Percentiles rank a stretch among this genome's conserved stretches.
Conservation (phyloP, 2,329 filamentous ascomycete genomes). For the Trichoderma simmonsii region DNA sequence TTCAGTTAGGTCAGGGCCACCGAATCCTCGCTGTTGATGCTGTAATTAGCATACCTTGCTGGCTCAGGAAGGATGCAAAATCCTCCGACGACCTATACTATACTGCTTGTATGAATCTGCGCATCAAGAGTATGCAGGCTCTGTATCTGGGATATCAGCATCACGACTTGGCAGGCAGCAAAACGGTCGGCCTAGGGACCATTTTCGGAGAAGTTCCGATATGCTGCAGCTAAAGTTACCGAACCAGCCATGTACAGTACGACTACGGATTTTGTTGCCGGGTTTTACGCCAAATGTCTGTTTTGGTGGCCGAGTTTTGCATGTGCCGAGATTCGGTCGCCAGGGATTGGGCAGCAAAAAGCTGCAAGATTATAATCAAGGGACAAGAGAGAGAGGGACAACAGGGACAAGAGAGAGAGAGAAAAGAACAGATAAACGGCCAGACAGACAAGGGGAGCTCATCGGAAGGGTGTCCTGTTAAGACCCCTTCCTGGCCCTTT, state of each 20-base stretch:
- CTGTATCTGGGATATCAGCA: background rate
- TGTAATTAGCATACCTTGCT: background rate
- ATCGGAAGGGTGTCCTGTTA: background rate
- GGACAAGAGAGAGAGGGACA: background rate
- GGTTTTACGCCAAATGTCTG: background rate
- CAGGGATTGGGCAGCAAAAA: background rate
- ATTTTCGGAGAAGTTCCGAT: slow-evolving; percentile 15
- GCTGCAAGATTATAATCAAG: background rate
- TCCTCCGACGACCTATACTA: background rate
- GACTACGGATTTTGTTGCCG: background rate
- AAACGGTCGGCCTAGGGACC: background rate
- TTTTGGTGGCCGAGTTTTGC: background rate
- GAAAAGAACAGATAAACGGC: background rate
- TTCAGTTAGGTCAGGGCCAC: background rate
- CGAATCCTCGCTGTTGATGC: background rate
- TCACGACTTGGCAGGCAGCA: background rate
- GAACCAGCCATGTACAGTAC: background rate
- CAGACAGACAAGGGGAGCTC: background rate
- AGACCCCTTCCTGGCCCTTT: background rate
- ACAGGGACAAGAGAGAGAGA: background rate
- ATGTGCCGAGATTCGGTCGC: background rate
- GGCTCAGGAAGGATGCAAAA: background rate
- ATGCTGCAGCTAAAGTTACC: background rate
- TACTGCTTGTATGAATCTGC: background rate
- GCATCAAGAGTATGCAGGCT: background rate